Percentiles rank a stretch among this genome's conserved stretches.
These are phyloP conservation scores for Aphanocladium album DNA, from an alignment of 2,329 filamentous ascomycete genomes.

Conservation along the genomic window DNA sequence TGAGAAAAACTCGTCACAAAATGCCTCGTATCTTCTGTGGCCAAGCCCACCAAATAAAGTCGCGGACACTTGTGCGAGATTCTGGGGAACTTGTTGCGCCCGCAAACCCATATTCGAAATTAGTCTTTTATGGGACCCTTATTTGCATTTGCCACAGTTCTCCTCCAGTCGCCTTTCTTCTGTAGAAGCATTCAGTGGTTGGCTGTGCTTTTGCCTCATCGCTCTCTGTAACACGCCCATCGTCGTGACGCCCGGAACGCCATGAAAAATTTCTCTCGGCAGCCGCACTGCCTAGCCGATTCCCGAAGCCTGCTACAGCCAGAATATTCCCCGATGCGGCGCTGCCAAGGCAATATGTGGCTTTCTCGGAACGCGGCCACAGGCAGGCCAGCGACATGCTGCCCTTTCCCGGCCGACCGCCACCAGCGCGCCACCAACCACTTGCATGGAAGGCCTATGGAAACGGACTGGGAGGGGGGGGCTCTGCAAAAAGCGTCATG, in stretches of 20 bases:
- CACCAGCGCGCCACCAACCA: neutral
- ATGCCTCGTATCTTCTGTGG: constrained; percentile 2
- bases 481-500: neutral
- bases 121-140: neutral
- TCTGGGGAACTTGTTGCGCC: neutral
- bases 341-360: constrained; percentile 6
- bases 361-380: constrained; percentile 3
- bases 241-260: neutral
- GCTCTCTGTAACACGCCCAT: neutral
- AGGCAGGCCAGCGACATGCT: neutral
- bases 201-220: neutral
- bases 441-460: neutral
- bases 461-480: neutral
- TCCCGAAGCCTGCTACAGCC: neutral
- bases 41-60: constrained; percentile 8
- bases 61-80: neutral
- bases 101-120: neutral
- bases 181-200: too few relatives aligned
- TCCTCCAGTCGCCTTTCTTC: too few relatives aligned
- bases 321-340: constrained; percentile 6
- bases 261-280: neutral
- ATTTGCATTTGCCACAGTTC: neutral
- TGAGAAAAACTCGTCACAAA: neutral
- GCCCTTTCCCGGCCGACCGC: neutral
- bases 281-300: constrained; percentile 6